Evolutionary conservation across 2,329 filamentous ascomycete species (phyloP).

Genomic region (Sphaerulina populicola): DNA sequence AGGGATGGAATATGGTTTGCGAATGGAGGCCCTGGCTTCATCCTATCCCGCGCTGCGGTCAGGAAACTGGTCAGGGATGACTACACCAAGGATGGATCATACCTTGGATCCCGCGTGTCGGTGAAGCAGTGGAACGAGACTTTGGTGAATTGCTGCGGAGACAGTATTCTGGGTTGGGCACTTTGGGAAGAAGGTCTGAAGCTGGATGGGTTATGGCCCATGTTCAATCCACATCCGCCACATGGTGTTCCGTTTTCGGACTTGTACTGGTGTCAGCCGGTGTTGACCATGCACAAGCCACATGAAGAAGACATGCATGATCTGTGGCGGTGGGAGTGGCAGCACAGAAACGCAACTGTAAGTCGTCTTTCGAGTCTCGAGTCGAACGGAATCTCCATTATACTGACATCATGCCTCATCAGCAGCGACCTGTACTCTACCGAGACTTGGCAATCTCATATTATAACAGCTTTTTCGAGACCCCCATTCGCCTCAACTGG

Average conservation of each 20-base stretch:
- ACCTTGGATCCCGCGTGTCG: conserved; percentile 32
- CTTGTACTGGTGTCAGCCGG: conserved; percentile 46
- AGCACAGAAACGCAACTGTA: conserved; percentile 25
- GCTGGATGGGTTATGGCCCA: conserved; percentile 43
- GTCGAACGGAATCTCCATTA: background rate
- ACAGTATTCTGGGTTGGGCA: conserved; percentile 44
- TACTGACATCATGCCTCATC: background rate
- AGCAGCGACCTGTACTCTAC: conserved; percentile 20
- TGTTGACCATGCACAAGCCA: conserved; percentile 45
- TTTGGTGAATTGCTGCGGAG: conserved; percentile 44
- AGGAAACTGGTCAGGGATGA: conserved; percentile 34
- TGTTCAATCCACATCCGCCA: conserved; percentile 44
- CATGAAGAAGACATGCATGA: conserved; percentile 42
- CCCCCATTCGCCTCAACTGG: conserved; percentile 25
- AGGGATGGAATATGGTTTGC: conserved; percentile 41
- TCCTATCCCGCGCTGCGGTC: conserved; percentile 41
- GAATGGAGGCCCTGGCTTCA: conserved; percentile 44
- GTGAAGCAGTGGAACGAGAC: conserved; percentile 35
- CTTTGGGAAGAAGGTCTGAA: conserved; percentile 38
- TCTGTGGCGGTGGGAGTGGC: conserved; percentile 44
- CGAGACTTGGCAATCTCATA: conserved; percentile 30
- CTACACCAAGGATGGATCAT: conserved; percentile 32
- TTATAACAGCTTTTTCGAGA: conserved; percentile 19
- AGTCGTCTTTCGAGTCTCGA: background rate
- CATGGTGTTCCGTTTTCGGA: conserved; percentile 44